Base-by-base conservation (phyloP, 2,329 filamentous ascomycete genomes). In the Neofusicoccum ribis region DNA sequence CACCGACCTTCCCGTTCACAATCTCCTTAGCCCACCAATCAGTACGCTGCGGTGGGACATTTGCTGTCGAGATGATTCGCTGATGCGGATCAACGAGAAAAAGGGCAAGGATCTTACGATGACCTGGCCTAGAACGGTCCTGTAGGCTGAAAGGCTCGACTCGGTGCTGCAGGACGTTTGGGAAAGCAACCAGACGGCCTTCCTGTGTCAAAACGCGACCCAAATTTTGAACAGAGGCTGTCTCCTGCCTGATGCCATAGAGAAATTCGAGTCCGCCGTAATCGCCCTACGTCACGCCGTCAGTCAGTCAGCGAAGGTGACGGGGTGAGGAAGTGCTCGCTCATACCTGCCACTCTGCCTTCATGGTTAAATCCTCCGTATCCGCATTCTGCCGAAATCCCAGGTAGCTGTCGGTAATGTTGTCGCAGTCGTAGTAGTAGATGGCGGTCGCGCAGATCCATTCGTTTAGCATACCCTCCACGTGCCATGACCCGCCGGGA, bases 401-500 rank as follows among this genome's bases (percentile, higher is more conserved):
- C 5, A 90, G 78, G 4, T 69, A 70, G 54, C 79, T 81, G 1
- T 83, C 80, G 1, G 82, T 83, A 59, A 89, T 82, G 72, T 90
- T 90, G 0, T 86, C 81, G 58, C 72, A 75, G 66, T 87, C 83
- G 69, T 86, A 87, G 72, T 87, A 87, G 72, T 86, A 87, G 39
- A 89, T 76, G 0, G 86, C 84, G 0, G 85, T 86, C 0, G 86
- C 85, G 67, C 82, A 83, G 43, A 90, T 88, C 67, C 84, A 85
- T 73, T 90, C 88, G 68, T 90, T 89, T 72, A 72, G 67, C 44
- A 68, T 65, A 6, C 77, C 43, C 68, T 72, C 67, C 50, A 81
- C 69, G 67, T 87, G 84, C 82, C 84, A 87, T 3, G 73, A 75
- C 0, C 84, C 85, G 20, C 85, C 84, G 0, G 75, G 72, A 68